Evolutionary conservation across 1,139 yeast genomes (phyloP), one percentile per base, ranked within the genome.

Genomic region (Taphrina betulina): DNA sequence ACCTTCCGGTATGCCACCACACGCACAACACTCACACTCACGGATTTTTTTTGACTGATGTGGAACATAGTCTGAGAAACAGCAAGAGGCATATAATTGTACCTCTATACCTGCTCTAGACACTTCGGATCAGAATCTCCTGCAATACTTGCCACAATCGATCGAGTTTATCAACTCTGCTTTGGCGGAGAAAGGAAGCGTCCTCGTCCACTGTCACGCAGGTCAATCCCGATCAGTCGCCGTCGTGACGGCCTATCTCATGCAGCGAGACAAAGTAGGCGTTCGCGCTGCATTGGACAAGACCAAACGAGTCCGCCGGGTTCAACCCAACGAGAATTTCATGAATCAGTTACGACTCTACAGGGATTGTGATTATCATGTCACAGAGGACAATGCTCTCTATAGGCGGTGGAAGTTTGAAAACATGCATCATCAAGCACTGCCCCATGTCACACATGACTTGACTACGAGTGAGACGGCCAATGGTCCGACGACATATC

Each of bases 221-320:
- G 98, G 98, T 1, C 79, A 82, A 24, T 86, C 95, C 1, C 73
- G 98, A 62, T 84, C 95, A 0, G 87, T 80, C 0, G 72, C 95
- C 0, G 73, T 88, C 29, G 73, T 82, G 12, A 75, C 82, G 38
- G 95, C 95, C 1, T 92, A 84, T 67, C 69, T 92, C 60, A 89
- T 92, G 94, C 78, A 79, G 65, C 77, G 79, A 60, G 81, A 83
- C 68, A 76, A 79, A 5, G 75, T 87, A 67, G 71, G 73, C 5
- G 70, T 80, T 16, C 73, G 77, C 10, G 82, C 82, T 60, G 84
- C 96, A 0, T 65, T 86, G 7, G 81, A 84, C 68, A 89, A 90
- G 0, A 82, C 92, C 19, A 77, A 75, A 62, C 69, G 89, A 57
- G 82, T 78, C 61, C 76, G 84, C 60, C 73, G 74, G 3, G 82